Base-by-base conservation (phyloP, 1,139 yeast species). In the Geotrichum armillariae region DNA sequence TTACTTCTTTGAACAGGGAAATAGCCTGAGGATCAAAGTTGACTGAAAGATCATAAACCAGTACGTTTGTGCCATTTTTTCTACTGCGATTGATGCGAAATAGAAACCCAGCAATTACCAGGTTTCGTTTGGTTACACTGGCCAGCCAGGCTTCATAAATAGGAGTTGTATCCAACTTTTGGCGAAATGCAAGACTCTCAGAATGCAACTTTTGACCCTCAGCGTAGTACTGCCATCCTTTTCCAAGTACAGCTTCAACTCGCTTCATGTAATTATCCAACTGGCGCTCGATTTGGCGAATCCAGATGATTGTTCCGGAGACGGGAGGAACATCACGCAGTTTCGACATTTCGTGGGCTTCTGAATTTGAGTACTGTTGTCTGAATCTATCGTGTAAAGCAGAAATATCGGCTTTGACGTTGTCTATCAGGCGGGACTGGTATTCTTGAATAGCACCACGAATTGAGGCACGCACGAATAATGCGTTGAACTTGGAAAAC, bases 171-270 rank as follows among this genome's bases (percentile, higher is more conserved):
- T 82, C 72, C 11, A 82, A 67, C 42, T 73, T 77, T 20, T 72
- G 67, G 16, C 73, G 61, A 41, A 85, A 70, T 1, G 70, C 66
- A 1, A 64, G 60, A 14, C 81, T 73, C 53, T 81, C 87, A 1
- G 73, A 65, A 14, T 75, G 72, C 1, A 91, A 76, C 55, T 77
- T 79, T 48, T 75, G 77, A 0, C 96, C 97, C 45, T 84, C 83
- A 0, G 91, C 81, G 58, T 83, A 87, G 39, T 79, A 74, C 45
- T 70, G 72, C 97, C 97, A 91, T 27, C 83, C 85, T 12, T 71
- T 62, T 0, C 97, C 96, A 9, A 91, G 72, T 1, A 82, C 73
- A 12, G 73, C 63, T 44, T 77, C 79, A 7, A 82, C 68, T 37
- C 78, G 70, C 9, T 66, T 60, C 50, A 72, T 61, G 23, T 80